Evolutionary conservation across 1,139 yeast genomes (phyloP), one percentile per base, ranked within the genome.

Genomic region (Trichomonascaceae sp.): DNA sequence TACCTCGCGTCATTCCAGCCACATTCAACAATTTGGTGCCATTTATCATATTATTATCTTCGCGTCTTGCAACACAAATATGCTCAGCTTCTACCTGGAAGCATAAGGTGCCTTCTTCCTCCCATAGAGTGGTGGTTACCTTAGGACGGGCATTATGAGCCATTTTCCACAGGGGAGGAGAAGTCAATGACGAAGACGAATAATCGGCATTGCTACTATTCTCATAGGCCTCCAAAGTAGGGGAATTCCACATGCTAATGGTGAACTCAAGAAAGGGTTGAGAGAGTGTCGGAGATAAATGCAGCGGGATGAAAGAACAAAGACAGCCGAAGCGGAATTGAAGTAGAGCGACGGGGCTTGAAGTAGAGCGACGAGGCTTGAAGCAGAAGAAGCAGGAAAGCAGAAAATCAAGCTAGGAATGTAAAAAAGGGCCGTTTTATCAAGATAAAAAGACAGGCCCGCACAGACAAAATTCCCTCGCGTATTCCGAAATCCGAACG

Each of bases 61-160:
- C 96, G 63, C 98, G 79, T 62, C 98, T 78, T 32, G 91, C 96
- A 30, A 90, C 96, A 9, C 87, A 79, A 39, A 89, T 90, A 57
- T 89, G 88, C 63, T 86, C 84, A 52, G 95, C 95, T 63, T 89
- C 96, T 19, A 90, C 96, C 69, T 89, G 96, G 70, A 90, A 88
- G 68, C 98, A 91, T 49, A 91, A 70, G 0, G 97, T 91, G 60
- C 87, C 85, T 65, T 91, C 97, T 64, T 90, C 96, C 68, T 90
- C 96, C 98, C 98, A 91, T 81, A 88, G 81, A 3, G 96, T 87
- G 6, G 97, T 89, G 47, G 96, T 87, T 53, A 90, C 91, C 56
- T 93, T 75, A 10, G 96, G 96, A 56, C 60, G 43, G 38, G 56
- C 39, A 47, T 52, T 43, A 27, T 50, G 55, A 30, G 53, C 53